These are phyloP conservation scores for Plasmodium malariae DNA, from an alignment of 169 alveolate species.

Conservation along the genomic window DNA sequence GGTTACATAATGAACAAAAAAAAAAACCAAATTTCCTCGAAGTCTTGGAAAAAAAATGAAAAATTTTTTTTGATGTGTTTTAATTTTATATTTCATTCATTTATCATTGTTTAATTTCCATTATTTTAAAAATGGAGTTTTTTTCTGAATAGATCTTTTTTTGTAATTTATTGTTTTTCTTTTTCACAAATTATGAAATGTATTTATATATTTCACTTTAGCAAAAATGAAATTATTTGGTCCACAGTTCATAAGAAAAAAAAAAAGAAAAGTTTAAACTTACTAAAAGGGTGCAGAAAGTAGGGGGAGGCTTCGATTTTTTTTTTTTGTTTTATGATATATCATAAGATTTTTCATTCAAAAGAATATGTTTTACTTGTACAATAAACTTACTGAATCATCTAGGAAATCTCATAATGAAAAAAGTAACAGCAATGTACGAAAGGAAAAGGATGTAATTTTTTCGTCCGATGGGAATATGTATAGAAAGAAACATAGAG, in stretches of 20 bases:
- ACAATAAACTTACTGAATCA: conserved; percentile 19
- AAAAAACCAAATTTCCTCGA: too few relatives aligned
- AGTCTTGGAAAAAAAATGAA: too few relatives aligned
- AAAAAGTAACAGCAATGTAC: neutral
- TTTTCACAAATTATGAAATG: too few relatives aligned
- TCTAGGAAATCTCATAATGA: conserved; percentile 17
- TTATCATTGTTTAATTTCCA: too few relatives aligned
- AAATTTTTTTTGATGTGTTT: too few relatives aligned
- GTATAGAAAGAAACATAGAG: conserved; percentile 5
- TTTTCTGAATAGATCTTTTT: too few relatives aligned
- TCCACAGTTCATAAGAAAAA: conserved; percentile 4
- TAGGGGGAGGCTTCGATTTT: conserved; percentile 2
- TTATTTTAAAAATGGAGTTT: too few relatives aligned
- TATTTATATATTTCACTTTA: too few relatives aligned
- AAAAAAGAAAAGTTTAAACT: neutral
- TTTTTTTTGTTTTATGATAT: neutral
- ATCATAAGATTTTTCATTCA: neutral
- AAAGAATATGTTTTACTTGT: conserved; percentile 45
- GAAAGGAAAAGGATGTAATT: neutral
- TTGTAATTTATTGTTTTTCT: too few relatives aligned
- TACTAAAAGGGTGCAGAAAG: conserved; percentile 10
- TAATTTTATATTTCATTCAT: too few relatives aligned
- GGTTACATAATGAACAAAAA: too few relatives aligned
- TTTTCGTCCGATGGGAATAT: neutral
- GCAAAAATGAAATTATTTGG: conserved; percentile 19